Base-by-base conservation (phyloP, 495 filamentous ascomycete genomes). In the Aspergillus conjunctus region DNA sequence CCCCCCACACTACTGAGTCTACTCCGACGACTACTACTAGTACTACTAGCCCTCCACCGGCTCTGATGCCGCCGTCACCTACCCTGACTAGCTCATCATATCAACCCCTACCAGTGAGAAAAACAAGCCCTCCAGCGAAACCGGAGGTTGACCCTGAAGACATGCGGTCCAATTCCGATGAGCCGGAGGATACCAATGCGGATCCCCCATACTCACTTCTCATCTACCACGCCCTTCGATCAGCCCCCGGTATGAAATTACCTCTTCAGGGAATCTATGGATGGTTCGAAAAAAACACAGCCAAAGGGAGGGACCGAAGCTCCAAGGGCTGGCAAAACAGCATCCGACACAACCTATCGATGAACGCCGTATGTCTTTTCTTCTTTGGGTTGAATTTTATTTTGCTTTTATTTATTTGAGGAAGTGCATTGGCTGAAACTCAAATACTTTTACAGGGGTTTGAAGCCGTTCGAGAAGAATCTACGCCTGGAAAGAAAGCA, bases 321-420 rank as follows among this genome's bases (percentile, higher is more conserved):
- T 80, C 75, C 30, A 91, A 88, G 66, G 95, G 93, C 4, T 98
- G 95, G 94, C 90, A 94, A 73, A 98, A 97, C 74, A 97, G 92
- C 72, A 94, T 98, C 56, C 86, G 94, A 7, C 94, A 98, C 68
- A 98, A 98, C 66, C 77, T 98, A 0, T 97, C 92, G 12, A 98
- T 98, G 94, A 98, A 98, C 68, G 82, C 79, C 43, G 94, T 97
- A 83, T 73, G 90, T 82, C 7, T 33, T 59, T 45, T 56, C 17
- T 54, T 49, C 51, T 46, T 53, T 56, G 34, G 11, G 59, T 45
- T 48, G 11, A 44, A 41, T 54, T 50, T 46, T 17, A 33, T 39
- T 14, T 32, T 43, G 12, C 21, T 46, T 52, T 55, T 59, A n/a
- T 26, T 37, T 49, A 54, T 33, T 48, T 22, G 37, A 12, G 17